Evolutionary conservation across 2,329 filamentous ascomycete species (phyloP).

Genomic region (Claviceps sp.): DNA sequence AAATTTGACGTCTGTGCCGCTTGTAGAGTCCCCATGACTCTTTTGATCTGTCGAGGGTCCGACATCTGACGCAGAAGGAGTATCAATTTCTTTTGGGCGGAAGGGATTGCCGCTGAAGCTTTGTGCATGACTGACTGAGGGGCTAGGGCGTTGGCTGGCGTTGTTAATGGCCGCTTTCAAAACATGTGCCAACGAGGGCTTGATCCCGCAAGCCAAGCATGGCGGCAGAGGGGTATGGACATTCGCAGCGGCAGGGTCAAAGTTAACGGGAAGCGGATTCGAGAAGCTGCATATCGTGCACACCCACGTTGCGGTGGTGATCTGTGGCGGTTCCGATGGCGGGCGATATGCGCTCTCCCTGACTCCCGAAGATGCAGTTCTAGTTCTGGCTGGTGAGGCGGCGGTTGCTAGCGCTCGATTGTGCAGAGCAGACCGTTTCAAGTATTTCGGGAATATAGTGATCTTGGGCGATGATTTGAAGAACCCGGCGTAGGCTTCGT

Average conservation of each 20-base stretch:
- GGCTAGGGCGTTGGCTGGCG: slow-evolving; percentile 40
- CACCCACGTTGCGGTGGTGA: slow-evolving; percentile 70
- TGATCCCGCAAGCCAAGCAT: slow-evolving; percentile 88
- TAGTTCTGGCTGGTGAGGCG: slow-evolving; percentile 31
- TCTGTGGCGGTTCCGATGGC: slow-evolving; percentile 26
- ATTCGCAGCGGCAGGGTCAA: slow-evolving; percentile 72
- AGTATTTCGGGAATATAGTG: slow-evolving; percentile 70
- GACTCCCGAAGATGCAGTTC: slow-evolving; percentile 32
- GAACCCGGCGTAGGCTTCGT: slow-evolving; percentile 87
- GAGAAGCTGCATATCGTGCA: slow-evolving; percentile 94
- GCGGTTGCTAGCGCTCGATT: slow-evolving; percentile 36
- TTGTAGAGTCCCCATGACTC: not conserved
- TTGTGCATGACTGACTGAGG: not conserved
- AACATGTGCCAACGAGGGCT: slow-evolving; percentile 68
- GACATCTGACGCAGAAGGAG: not conserved
- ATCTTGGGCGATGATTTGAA: slow-evolving; percentile 92
- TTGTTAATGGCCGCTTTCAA: slow-evolving; percentile 77
- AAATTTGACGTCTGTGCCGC: slow-evolving; percentile 27
- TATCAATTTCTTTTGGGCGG: not conserved
- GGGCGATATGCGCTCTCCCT: slow-evolving; percentile 28
- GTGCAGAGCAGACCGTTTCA: slow-evolving; percentile 50
- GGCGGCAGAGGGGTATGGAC: slow-evolving; percentile 70
- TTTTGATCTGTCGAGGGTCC: not conserved
- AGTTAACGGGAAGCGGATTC: slow-evolving; percentile 85
- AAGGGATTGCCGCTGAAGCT: not conserved